Percentiles rank a stretch among this genome's conserved stretches.
Evolutionary conservation across 1,139 yeast genomes (phyloP).

Genomic region (Hyphopichia buzzinii): DNA sequence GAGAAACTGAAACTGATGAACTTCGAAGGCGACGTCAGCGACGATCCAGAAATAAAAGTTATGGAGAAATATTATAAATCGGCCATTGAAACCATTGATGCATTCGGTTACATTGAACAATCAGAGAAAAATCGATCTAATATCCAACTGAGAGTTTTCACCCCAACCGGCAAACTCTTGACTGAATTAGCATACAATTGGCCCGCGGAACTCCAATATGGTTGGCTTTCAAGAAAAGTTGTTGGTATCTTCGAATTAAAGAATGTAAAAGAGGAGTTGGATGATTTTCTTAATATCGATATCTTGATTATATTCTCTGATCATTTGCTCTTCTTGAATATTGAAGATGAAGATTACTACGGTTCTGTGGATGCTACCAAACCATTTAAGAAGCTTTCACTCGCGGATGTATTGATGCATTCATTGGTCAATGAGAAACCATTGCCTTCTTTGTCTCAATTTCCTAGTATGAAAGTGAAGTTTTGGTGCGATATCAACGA

Average conservation of each 20-base stretch:
- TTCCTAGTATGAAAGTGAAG: conserved; percentile 69
- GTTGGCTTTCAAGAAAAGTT: conserved; percentile 84
- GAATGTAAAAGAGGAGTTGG: conserved; percentile 25
- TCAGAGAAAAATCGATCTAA: conserved; percentile 33
- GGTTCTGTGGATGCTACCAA: conserved; percentile 14
- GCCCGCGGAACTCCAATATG: conserved; percentile 85
- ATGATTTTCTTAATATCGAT: conserved; percentile 35
- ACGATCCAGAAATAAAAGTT: conserved; percentile 13
- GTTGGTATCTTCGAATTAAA: conserved; percentile 71
- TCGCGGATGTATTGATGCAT: conserved; percentile 84
- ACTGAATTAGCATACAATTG: conserved; percentile 82
- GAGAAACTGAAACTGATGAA: conserved; percentile 17
- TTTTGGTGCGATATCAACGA: conserved; percentile 69
- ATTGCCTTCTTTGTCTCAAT: conserved; percentile 44
- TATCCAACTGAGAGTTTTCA: conserved; percentile 63
- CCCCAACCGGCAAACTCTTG: conserved; percentile 86
- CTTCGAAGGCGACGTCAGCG: conserved; percentile 9
- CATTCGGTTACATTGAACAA: conserved; percentile 63
- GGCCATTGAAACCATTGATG: conserved; percentile 67
- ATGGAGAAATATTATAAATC: conserved; percentile 47
- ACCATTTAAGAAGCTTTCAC: conserved; percentile 53
- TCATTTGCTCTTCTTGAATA: conserved; percentile 60
- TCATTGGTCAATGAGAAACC: conserved; percentile 86
- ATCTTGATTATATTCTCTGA: conserved; percentile 80
- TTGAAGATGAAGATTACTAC: conserved; percentile 42